Percentiles rank a stretch among this genome's conserved stretches.
Conservation (phyloP, 768 basidiomycete species). For the Rhizopogon salebrosus region DNA sequence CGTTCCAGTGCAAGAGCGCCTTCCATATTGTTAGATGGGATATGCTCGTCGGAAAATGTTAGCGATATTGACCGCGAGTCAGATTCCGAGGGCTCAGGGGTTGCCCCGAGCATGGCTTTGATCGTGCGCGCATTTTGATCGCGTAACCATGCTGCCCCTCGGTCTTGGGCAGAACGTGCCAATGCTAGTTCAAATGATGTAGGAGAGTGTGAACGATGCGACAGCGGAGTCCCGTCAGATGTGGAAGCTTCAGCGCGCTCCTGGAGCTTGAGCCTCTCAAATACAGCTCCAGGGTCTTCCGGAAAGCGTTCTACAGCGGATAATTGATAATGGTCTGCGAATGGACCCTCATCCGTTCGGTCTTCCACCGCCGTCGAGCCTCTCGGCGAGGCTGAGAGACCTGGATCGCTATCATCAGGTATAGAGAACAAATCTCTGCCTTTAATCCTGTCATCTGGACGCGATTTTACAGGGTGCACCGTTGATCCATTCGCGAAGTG, state of each 20-base stretch:
- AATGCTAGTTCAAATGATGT: conserved; percentile 35
- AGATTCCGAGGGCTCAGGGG: conserved; percentile 53
- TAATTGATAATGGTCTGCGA: conserved; percentile 24
- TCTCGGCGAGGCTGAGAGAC: background rate
- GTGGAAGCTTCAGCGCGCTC: conserved; percentile 26
- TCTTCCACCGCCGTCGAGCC: background rate
- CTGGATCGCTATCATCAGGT: conserved; percentile 1
- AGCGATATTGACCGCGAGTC: conserved; percentile 43
- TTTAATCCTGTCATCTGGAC: background rate
- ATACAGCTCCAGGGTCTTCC: conserved; percentile 41
- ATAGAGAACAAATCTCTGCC: conserved; percentile 3
- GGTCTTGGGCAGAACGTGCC: conserved; percentile 47
- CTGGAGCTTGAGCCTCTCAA: conserved; percentile 51
- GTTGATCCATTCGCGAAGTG: conserved; percentile 1
- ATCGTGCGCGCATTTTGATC: conserved; percentile 73
- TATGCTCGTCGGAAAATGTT: conserved; percentile 22
- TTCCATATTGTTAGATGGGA: conserved; percentile 37
- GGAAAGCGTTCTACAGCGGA: conserved; percentile 27
- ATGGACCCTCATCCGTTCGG: conserved; percentile 14
- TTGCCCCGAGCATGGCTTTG: conserved; percentile 52
- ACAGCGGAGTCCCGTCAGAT: conserved; percentile 15
- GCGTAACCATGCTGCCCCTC: conserved; percentile 75
- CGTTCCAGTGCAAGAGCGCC: conserved; percentile 66
- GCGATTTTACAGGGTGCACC: background rate
- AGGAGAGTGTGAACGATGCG: conserved; percentile 33